Conservation (phyloP, 2,329 filamentous ascomycete genomes). For the Ophiostoma ips region DNA sequence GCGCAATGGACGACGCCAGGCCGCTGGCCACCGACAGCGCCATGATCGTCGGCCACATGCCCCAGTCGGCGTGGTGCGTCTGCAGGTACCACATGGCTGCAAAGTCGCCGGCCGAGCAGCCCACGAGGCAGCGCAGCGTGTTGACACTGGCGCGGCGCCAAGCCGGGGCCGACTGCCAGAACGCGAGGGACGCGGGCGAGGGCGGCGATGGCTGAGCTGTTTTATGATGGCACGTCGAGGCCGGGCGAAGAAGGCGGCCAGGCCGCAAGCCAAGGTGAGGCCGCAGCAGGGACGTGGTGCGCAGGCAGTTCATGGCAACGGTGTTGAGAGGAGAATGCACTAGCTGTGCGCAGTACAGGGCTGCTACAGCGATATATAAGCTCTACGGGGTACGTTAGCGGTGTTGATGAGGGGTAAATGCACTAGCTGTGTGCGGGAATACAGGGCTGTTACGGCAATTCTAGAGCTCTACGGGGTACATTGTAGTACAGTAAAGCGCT, state of each 20-base stretch:
- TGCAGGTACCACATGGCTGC: constrained; percentile 42
- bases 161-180: constrained; percentile 21
- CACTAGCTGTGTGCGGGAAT: no score
- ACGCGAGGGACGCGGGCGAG: constrained; percentile 9
- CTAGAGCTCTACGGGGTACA: no score
- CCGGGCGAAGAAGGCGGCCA: not conserved
- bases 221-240: not conserved
- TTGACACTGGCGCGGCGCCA: constrained; percentile 41
- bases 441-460: no score
- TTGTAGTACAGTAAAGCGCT: no score
- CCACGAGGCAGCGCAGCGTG: constrained; percentile 39
- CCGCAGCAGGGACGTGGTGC: not conserved
- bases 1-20: constrained; percentile 16
- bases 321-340: no score
- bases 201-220: not conserved
- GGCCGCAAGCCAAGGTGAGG: not conserved
- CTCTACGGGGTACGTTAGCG: no score
- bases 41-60: constrained; percentile 34
- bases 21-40: constrained; percentile 39
- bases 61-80: constrained; percentile 29
- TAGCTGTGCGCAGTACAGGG: no score
- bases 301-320: not conserved
- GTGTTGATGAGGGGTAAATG: no score
- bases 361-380: no score
- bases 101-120: constrained; percentile 43